These are phyloP conservation scores for Thelonectria rubi DNA, from an alignment of 2,329 filamentous ascomycete genomes.

Conservation along the genomic window DNA sequence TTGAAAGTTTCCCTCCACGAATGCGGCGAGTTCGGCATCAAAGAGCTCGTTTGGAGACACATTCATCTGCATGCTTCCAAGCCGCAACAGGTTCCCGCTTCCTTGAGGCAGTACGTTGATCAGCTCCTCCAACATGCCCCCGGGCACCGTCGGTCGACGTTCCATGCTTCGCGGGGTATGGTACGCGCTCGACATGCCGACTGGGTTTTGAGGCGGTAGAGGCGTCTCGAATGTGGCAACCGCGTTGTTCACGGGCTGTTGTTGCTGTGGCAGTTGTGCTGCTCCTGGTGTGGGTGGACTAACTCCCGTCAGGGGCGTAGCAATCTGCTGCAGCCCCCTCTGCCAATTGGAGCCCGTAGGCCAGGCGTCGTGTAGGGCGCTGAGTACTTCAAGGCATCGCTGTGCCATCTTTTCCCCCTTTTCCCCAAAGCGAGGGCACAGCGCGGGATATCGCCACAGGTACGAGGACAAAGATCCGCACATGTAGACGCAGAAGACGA, in stretches of 20 bases:
- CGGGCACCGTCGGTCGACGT: slow-evolving; percentile 8
- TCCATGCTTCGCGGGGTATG: slow-evolving; percentile 4
- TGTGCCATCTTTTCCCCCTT: slow-evolving; percentile 41
- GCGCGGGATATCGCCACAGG: slow-evolving; percentile 43
- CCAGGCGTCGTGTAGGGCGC: slow-evolving; percentile 40
- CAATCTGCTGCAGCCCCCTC: slow-evolving; percentile 32
- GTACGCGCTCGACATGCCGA: background rate
- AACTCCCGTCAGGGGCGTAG: slow-evolving; percentile 27
- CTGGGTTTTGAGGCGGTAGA: background rate
- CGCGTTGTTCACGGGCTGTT: background rate
- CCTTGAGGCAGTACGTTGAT: slow-evolving; percentile 22
- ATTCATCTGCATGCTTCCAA: slow-evolving; percentile 22
- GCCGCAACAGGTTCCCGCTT: slow-evolving; percentile 8
- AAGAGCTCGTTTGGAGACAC: slow-evolving; percentile 15
- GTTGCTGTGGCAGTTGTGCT: background rate
- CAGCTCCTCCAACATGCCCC: slow-evolving; percentile 27
- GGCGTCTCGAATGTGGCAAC: background rate
- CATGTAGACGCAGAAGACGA: slow-evolving; percentile 53
- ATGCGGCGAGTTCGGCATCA: slow-evolving; percentile 27
- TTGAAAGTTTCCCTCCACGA: slow-evolving; percentile 26
- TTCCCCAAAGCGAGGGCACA: slow-evolving; percentile 40
- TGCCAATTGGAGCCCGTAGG: slow-evolving; percentile 37
- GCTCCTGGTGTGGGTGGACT: slow-evolving; percentile 1
- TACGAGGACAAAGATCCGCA: slow-evolving; percentile 50
- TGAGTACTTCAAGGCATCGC: slow-evolving; percentile 37